Evolutionary conservation across 2,329 filamentous ascomycete genomes (phyloP).

Genomic region (Colletotrichum cuscutae): DNA sequence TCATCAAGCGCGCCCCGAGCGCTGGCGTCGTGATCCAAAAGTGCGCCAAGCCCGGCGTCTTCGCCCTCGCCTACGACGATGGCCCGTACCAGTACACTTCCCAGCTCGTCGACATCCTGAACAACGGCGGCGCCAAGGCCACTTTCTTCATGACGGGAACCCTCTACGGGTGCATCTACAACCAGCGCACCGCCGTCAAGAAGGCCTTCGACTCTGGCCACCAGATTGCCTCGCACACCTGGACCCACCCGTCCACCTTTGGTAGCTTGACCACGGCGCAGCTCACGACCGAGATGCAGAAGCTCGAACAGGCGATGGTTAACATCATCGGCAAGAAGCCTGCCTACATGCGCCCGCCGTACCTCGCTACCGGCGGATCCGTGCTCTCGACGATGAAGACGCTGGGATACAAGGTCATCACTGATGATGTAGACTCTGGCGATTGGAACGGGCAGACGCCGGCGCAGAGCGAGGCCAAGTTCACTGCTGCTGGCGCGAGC

Average conservation of each 20-base stretch:
- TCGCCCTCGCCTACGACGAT: conserved; percentile 66
- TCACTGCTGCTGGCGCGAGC: conserved; percentile 54
- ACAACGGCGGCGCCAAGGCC: conserved; percentile 58
- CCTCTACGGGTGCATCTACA: conserved; percentile 62
- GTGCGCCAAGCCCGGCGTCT: conserved; percentile 54
- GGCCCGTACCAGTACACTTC: conserved; percentile 61
- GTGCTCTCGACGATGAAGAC: conserved; percentile 53
- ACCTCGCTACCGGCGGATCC: conserved; percentile 57
- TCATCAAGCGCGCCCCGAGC: conserved; percentile 52
- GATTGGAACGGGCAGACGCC: conserved; percentile 68
- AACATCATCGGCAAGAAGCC: conserved; percentile 60
- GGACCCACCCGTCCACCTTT: conserved; percentile 59
- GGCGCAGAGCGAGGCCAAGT: conserved; percentile 62
- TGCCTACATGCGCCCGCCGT: conserved; percentile 60
- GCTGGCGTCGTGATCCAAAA: conserved; percentile 56
- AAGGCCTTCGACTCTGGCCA: conserved; percentile 61
- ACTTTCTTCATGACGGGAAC: conserved; percentile 66
- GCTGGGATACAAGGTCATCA: conserved; percentile 69
- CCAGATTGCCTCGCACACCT: conserved; percentile 65
- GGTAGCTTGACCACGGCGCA: conserved; percentile 49
- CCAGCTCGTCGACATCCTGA: conserved; percentile 60
- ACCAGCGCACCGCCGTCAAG: conserved; percentile 62
- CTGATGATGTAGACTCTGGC: conserved; percentile 69
- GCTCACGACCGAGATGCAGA: conserved; percentile 59
- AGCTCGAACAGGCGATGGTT: conserved; percentile 61